Evolutionary conservation across 768 basidiomycete genomes (phyloP), one percentile per base, ranked within the genome.

Genomic region (Collybia sordida): DNA sequence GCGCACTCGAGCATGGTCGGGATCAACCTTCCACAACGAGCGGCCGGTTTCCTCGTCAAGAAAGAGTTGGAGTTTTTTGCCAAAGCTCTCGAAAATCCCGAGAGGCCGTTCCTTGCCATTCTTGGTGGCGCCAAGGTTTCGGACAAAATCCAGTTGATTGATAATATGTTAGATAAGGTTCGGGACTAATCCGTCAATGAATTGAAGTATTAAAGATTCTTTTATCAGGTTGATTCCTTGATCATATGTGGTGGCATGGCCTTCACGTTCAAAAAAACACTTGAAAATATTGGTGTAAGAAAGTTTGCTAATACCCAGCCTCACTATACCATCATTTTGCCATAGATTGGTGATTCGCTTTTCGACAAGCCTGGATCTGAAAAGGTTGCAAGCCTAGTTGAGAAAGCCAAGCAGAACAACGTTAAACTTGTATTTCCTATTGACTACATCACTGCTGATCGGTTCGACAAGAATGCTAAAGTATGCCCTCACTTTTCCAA

Each of bases 1-100:
- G 94, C 93, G 7, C 96, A 99, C 70, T 98, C 96, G 0, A 94
- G 91, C 61, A 98, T 99, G 95, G 96, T 99, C 58, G 96, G 96
- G 59, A 80, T 99, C 60, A 84, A 96, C 66, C 80, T 98, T 15
- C 85, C 88, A 6, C 88, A 96, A 70, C 81, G 93, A 58, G 96
- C 96, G 1, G 85, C 96, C 25, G 96, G 96, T 21, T 94, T 97
- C 78, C 81, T 99, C 54, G 88, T 99, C 78, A 97, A 95, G 76
- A 98, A 98, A 72, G 96, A 99, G 70, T 85, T 99, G 59, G 95
- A 98, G 61, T 99, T 86, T 78, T 98, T 99, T 69, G 93, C 96
- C 41, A 99, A 98, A 72, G 96, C 93, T 47, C 81, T 99, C 24
- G 96, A 99, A 67, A 85, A 78, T 58, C 96, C 96, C 17, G 93